Base-by-base conservation (phyloP, 225 moss, liverwort and hornwort species). In the Bryoerythrophyllum caledonicum region DNA sequence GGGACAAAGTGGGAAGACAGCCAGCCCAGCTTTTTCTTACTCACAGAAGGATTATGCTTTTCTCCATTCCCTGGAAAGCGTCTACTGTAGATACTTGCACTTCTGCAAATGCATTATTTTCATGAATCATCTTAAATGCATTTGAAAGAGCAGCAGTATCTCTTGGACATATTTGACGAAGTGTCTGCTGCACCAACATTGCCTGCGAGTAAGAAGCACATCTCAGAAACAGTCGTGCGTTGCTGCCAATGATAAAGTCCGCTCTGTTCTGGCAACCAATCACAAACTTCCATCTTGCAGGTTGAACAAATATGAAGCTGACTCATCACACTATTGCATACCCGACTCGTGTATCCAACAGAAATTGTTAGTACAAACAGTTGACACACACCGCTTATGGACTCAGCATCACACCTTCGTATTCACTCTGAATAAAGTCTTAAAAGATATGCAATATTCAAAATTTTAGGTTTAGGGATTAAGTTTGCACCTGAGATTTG, bases 31-130 rank as follows among this genome's bases (percentile, higher is more conserved):
- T 11, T 40, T 70, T 30, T 68, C 61, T 61, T 37, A 76, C 80
- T 80, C 70, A 81, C 76, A 81, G 60, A 49, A 81, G 76, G 37
- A 81, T 81, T 71, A 76, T 76, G 40, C 76, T 66, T 38, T 81
- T 81, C 16, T 81, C 71, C 76, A 76, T 81, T 27, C 81, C 81
- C 59, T 76, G 65, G 59, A 76, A 81, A 58, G 76, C 71, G 60
- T 71, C 81, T 56, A 81, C 76, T 15, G 76, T 81, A 19, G 71
- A 76, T 52, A 81, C 81, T 72, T 81, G 81, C 26, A 81, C 75
- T 60, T 81, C 81, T 48, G n/a, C 71, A 65, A 81, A 65, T 57
- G 56, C 34, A 44, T 53, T 61, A 53, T 32, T 25, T 11, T 30
- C 59, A 11, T 59, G 56, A 58, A 66, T 63, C 17, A 19, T 66